These are phyloP conservation scores for Arthroderma uncinatum DNA, from an alignment of 2,329 filamentous ascomycete genomes.

Conservation along the genomic window DNA sequence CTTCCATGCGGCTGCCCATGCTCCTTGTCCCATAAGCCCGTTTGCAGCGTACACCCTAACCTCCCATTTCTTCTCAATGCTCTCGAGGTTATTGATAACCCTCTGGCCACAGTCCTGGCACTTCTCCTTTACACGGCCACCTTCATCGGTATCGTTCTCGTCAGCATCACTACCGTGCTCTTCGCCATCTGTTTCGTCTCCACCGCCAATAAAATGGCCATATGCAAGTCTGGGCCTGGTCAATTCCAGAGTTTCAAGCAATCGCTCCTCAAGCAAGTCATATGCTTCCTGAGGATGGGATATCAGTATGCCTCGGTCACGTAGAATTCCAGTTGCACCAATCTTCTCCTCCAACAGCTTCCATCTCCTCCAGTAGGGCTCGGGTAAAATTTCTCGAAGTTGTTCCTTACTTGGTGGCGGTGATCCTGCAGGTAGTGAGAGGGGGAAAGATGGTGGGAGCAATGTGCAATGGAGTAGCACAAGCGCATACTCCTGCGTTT, in stretches of 20 bases:
- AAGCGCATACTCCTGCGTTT: slow-evolving; percentile 43
- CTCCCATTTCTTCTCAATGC: slow-evolving; percentile 44
- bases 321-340: slow-evolving; percentile 41
- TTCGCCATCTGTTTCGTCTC: slow-evolving; percentile 17
- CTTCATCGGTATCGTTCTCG: slow-evolving; percentile 23
- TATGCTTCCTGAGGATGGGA: slow-evolving; percentile 52
- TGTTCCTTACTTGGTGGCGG: slow-evolving; percentile 29
- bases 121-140: slow-evolving; percentile 25
- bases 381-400: slow-evolving; percentile 42
- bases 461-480: slow-evolving; percentile 52
- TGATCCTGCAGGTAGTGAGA: slow-evolving; percentile 36
- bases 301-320: slow-evolving; percentile 49
- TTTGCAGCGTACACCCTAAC: slow-evolving; percentile 91
- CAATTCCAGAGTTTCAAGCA: slow-evolving; percentile 50
- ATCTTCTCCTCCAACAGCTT: slow-evolving; percentile 46
- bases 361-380: slow-evolving; percentile 36
- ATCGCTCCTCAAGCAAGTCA: slow-evolving; percentile 50
- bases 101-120: slow-evolving; percentile 43
- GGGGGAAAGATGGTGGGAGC: slow-evolving; percentile 37
- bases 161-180: slow-evolving; percentile 22
- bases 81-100: slow-evolving; percentile 34
- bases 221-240: slow-evolving; percentile 45
- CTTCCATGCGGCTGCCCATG: slow-evolving; percentile 87
- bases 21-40: slow-evolving; percentile 79
- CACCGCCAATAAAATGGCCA: slow-evolving; percentile 44